These are phyloP conservation scores for Trichoderma sp. DNA, from an alignment of 2,329 filamentous ascomycete genomes.

Conservation along the genomic window DNA sequence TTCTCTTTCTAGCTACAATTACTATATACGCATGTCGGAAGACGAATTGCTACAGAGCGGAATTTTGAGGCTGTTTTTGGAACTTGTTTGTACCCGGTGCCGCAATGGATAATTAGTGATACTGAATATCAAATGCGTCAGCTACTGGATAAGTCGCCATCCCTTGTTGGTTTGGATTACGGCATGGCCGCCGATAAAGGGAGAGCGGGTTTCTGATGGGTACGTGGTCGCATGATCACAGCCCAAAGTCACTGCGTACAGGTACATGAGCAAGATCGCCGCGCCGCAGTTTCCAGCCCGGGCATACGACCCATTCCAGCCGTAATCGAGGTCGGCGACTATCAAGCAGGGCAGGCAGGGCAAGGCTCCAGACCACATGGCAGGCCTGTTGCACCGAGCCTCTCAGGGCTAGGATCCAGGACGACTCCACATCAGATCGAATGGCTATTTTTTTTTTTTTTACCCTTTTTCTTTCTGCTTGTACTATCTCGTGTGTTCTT, in stretches of 20 bases:
- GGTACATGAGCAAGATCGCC: not conserved
- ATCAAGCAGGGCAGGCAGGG: not conserved
- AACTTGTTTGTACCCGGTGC: not conserved
- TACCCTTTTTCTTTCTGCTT: not conserved
- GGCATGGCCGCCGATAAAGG: not conserved
- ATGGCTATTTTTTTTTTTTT: not conserved
- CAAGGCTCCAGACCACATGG: slow-evolving; percentile 14
- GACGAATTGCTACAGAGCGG: not conserved
- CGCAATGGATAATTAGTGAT: not conserved
- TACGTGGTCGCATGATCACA: not conserved
- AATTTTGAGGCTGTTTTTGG: not conserved
- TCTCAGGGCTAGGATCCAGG: not conserved
- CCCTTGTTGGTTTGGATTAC: not conserved
- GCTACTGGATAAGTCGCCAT: not conserved
- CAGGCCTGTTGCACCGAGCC: slow-evolving; percentile 6
- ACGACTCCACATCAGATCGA: slow-evolving; percentile 13
- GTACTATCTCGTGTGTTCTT: not conserved
- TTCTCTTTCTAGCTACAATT: not conserved
- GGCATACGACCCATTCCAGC: not conserved
- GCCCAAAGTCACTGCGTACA: not conserved
- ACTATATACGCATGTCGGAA: not conserved
- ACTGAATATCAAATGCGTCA: not conserved
- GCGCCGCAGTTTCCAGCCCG: not conserved
- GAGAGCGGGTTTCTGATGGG: not conserved
- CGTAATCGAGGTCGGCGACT: slow-evolving; percentile 12